Conservation (phyloP, 176 grass and related monocot genomes). For the Eragrostis curvula region DNA sequence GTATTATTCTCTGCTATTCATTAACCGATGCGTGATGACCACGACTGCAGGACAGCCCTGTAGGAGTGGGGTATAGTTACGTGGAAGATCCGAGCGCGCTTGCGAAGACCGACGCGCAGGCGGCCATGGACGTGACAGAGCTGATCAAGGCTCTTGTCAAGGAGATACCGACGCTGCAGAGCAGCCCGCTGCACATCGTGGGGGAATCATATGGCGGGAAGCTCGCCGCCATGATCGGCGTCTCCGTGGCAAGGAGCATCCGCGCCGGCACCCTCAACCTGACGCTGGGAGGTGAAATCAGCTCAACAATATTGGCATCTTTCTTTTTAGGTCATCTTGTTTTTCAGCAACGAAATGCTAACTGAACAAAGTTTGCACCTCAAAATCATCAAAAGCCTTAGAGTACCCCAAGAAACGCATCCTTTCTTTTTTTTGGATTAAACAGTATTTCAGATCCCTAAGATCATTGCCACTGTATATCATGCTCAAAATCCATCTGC, state of each 20-base stretch:
- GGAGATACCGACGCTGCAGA: constrained; percentile 43
- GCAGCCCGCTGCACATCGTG: constrained; percentile 67
- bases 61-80: constrained; percentile 71
- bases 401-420: too few species aligned
- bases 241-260: constrained; percentile 51
- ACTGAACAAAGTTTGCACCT: too few species aligned
- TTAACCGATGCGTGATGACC: background rate
- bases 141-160: constrained; percentile 59
- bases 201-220: constrained; percentile 85
- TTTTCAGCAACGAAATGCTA: too few species aligned
- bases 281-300: constrained; percentile 56
- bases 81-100: constrained; percentile 49
- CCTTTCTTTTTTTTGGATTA: too few species aligned
- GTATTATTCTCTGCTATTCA: too few species aligned
- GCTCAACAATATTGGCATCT: too few species aligned
- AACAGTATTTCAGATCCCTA: too few species aligned
- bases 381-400: too few species aligned
- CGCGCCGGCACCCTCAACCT: constrained; percentile 52
- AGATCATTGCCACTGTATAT: too few species aligned
- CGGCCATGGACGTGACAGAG: constrained; percentile 44
- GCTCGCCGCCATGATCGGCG: constrained; percentile 58
- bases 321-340: too few species aligned
- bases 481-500: too few species aligned
- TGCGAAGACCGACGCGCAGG: constrained; percentile 57
- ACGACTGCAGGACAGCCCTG: constrained; percentile 58